phyloP scores from a whole-genome alignment of 352 stramenopile species.

The Pythium brassicae region DNA sequence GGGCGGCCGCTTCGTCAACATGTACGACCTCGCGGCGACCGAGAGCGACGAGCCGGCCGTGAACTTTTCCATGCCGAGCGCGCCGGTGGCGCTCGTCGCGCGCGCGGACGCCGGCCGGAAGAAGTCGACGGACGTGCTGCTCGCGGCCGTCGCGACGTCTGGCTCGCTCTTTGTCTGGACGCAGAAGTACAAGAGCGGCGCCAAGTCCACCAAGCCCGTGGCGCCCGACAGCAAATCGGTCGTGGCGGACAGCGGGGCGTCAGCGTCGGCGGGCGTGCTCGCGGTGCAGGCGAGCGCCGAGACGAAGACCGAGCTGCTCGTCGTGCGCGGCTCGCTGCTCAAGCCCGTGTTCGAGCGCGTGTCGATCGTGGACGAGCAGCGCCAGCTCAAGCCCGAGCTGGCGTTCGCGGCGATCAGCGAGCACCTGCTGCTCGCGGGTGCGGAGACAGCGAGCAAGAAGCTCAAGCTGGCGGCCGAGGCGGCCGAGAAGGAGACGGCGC shows the following conservation, averaged over 20 bases:
- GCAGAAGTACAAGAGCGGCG: constrained; percentile 56
- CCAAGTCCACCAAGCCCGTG: constrained; percentile 62
- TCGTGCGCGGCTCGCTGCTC: constrained; percentile 65
- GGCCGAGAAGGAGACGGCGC: constrained; percentile 46
- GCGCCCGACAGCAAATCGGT: constrained; percentile 38
- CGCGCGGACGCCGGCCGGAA: constrained; percentile 42
- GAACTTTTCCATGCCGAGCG: constrained; percentile 74
- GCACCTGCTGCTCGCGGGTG: constrained; percentile 52
- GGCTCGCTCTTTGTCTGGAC: constrained; percentile 71
- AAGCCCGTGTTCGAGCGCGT: constrained; percentile 81
- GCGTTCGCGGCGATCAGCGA: constrained; percentile 58
- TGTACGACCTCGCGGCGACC: constrained; percentile 67
- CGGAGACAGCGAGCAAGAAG: constrained; percentile 50
- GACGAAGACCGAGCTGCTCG: constrained; percentile 30
- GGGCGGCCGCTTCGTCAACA: constrained; percentile 75
- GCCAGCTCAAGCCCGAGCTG: constrained; percentile 53
- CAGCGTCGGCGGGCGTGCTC: constrained; percentile 40
- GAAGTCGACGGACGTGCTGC: constrained; percentile 64
- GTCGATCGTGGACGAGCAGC: constrained; percentile 50
- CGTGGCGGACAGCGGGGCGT: constrained; percentile 18
- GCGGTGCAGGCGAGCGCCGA: constrained; percentile 30
- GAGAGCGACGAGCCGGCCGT: constrained; percentile 64
- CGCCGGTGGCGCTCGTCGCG: constrained; percentile 40
- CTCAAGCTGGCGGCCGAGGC: constrained; percentile 38
- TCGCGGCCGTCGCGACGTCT: constrained; percentile 50